Conservation (phyloP, 2,329 filamentous ascomycete species). For the Ceratocystis cacaofunesta region DNA sequence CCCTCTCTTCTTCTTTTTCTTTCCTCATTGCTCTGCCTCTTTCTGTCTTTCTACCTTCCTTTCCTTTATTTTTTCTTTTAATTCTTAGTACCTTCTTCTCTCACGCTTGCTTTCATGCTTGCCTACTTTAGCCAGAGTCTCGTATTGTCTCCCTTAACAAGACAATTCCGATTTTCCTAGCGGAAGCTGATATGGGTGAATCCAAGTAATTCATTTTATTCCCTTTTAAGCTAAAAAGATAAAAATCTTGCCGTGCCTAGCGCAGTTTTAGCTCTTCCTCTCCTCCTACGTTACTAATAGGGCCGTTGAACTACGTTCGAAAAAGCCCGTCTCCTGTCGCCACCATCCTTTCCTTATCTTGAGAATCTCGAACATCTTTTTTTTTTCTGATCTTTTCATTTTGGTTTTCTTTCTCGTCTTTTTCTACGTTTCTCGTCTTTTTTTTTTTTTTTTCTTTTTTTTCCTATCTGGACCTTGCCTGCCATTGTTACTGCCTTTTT, state of each 20-base stretch:
- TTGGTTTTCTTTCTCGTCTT: background rate
- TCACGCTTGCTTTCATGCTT: background rate
- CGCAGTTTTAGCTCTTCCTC: constrained; percentile 2
- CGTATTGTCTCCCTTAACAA: too few relatives aligned
- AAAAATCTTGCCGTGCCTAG: constrained; percentile 6
- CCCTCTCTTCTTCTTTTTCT: background rate
- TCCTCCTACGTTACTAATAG: background rate
- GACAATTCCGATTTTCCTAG: too few relatives aligned
- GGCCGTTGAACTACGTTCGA: constrained; percentile 3
- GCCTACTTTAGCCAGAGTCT: too few relatives aligned
- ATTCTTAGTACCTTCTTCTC: background rate
- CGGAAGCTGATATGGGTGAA: too few relatives aligned
- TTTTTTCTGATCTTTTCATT: background rate
- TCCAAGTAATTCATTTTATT: too few relatives aligned
- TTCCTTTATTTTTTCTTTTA: background rate
- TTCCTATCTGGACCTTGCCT: background rate
- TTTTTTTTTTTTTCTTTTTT: background rate
- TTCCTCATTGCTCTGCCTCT: background rate
- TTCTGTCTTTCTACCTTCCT: background rate
- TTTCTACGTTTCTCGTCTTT: background rate
- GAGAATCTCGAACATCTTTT: background rate
- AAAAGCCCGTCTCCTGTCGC: background rate
- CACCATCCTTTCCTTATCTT: constrained; percentile 5
- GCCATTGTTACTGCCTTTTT: background rate
- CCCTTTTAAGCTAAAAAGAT: too few relatives aligned